These are phyloP conservation scores for Mortierella sp. DNA, from an alignment of 371 early-diverging fungal genomes.

Conservation along the genomic window DNA sequence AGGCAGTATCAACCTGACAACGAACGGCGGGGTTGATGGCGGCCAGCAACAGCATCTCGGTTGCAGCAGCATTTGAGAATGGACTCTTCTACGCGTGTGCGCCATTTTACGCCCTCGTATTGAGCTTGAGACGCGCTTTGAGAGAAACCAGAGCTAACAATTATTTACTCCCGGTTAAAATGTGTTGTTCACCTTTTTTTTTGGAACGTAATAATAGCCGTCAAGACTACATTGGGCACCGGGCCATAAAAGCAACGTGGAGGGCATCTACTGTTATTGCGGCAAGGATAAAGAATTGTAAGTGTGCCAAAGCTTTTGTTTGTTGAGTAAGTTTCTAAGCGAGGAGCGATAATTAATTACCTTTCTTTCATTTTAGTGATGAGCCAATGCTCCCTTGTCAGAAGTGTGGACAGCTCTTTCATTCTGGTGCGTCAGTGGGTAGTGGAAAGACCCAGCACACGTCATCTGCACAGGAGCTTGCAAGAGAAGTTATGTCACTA, in stretches of 20 bases:
- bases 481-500: background rate
- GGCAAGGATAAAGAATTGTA: conserved; percentile 67
- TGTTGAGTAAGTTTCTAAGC: background rate
- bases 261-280: conserved; percentile 75
- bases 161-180: background rate
- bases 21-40: background rate
- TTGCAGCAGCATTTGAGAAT: background rate
- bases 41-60: background rate
- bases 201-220: conserved; percentile 14
- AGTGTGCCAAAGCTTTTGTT: conserved; percentile 9
- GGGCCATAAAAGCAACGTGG: conserved; percentile 62
- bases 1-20: background rate
- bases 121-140: background rate
- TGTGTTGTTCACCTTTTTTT: conserved; percentile 13
- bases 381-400: conserved; percentile 72
- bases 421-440: conserved; percentile 62
- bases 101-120: background rate
- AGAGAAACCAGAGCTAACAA: background rate
- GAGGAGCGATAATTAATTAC: background rate
- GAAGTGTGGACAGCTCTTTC: conserved; percentile 73
- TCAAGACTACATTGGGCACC: conserved; percentile 41
- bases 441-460: background rate
- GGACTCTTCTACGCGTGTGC: background rate
- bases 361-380: conserved; percentile 48
- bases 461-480: background rate